Evolutionary conservation across 208 protist species (phyloP).

Genomic region (Wallacemonas sp.): DNA sequence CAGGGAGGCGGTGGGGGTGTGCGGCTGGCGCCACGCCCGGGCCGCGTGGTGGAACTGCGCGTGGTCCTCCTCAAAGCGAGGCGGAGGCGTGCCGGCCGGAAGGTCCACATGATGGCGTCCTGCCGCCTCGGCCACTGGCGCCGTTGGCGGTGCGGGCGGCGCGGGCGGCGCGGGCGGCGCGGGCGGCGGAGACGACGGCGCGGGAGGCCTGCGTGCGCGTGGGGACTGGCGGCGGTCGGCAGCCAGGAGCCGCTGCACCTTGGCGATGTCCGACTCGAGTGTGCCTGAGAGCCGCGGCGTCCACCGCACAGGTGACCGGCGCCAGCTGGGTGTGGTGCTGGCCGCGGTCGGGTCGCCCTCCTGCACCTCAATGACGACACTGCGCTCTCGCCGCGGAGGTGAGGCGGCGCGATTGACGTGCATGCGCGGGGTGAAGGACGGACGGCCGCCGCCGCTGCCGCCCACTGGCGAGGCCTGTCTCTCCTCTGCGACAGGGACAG

Average conservation of each 20-base stretch:
- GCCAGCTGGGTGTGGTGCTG: not conserved
- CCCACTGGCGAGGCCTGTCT: not conserved
- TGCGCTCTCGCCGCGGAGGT: not conserved
- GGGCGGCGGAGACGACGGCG: not conserved
- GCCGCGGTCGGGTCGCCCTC: not conserved
- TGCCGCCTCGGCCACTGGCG: not conserved
- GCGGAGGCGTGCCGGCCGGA: conserved; percentile 4
- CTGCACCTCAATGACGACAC: not conserved
- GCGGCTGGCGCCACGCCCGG: conserved; percentile 9
- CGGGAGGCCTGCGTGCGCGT: not conserved
- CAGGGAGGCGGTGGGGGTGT: not conserved
- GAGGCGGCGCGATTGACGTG: not conserved
- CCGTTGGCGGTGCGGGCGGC: not conserved
- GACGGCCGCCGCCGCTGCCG: not conserved
- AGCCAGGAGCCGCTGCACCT: not conserved
- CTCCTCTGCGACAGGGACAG: not conserved
- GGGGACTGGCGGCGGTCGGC: not conserved
- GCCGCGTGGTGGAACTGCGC: conserved; percentile 6
- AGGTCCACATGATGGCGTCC: not conserved
- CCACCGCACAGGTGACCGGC: conserved; percentile 8
- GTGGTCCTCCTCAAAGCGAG: not conserved
- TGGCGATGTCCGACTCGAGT: conserved; percentile 10
- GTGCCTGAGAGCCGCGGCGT: conserved; percentile 13
- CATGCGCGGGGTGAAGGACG: not conserved
- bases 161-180: not conserved